Percentiles rank a stretch among this genome's conserved stretches.
These are phyloP conservation scores for Brassica juncea DNA, from an alignment of 345 rosid genomes.

Conservation along the genomic window DNA sequence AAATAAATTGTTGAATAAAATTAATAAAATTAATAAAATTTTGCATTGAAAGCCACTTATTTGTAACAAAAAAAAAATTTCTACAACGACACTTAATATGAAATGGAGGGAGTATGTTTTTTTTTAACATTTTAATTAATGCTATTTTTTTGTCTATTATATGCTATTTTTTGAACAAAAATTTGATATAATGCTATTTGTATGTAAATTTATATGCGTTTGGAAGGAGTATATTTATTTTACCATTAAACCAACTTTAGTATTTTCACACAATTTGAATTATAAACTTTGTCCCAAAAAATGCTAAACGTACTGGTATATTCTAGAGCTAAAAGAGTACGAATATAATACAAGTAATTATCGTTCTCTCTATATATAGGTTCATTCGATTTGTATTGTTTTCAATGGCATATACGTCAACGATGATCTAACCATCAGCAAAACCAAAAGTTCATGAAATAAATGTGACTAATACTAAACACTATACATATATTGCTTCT, in stretches of 20 bases:
- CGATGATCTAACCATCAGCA: conserved; percentile 20
- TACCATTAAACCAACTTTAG: background rate
- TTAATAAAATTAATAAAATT: too few species aligned
- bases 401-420: conserved; percentile 24
- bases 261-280: background rate
- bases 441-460: conserved; percentile 13
- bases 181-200: background rate
- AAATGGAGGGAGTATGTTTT: too few species aligned
- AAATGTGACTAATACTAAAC: conserved; percentile 15
- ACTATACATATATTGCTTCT: background rate
- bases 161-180: background rate
- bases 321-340: background rate
- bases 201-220: background rate
- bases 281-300: background rate
- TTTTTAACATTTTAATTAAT: too few species aligned
- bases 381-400: conserved; percentile 34
- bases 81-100: too few species aligned
- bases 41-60: too few species aligned
- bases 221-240: background rate
- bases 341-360: background rate
- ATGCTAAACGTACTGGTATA: background rate
- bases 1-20: too few species aligned
- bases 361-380: background rate
- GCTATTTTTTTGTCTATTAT: background rate
- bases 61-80: too few species aligned